Base-by-base conservation (phyloP, 176 grass and related monocot genomes). In the Triticum urartu region DNA sequence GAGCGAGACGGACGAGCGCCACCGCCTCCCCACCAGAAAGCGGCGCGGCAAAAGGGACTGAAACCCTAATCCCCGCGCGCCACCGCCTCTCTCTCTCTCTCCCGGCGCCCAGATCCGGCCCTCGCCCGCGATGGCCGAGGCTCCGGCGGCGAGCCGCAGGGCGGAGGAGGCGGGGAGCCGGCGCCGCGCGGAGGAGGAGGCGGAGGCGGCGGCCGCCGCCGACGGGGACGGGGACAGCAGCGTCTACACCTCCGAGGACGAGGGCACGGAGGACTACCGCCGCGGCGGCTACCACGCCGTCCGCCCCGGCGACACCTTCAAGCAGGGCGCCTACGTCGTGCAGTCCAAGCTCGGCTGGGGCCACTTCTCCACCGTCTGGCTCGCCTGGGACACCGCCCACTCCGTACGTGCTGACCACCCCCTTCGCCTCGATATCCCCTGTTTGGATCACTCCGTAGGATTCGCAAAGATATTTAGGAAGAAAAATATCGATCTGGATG, bases 301-400 rank as follows among this genome's bases (percentile, higher is more conserved):
- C 77, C 90, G 89, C 82, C 82, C 91, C 18, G 94, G 97, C 14
- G 97, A 99, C 81, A 79, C 92, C 21, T 99, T 99, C 85, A 99
- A 97, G 87, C 92, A 93, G 60, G 97, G 97, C 60, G 73, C 97
- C 64, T 99, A 99, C 79, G 91, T 99, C 64, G 92, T 99, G 81
- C 94, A 97, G 81, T 87, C 89, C 21, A 99, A 99, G 87, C 97
- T 99, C 74, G 97, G 97, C 3, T 99, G 97, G 94, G 97, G 97
- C 11, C 97, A 99, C 77, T 99, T 99, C 87, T 99, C 97, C 82
- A 99, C 97, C 65, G 97, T 99, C 58, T 99, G 97, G 97, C 97
- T 99, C 86, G 97, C 97, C 79, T 99, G 94, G 97, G 97, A 99
- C 62, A 94, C 90, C 67, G 66, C 59, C 77, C 82, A 93, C 83